These are phyloP conservation scores for Podaxis carcinomalis DNA, from an alignment of 768 basidiomycete genomes.

Conservation along the genomic window DNA sequence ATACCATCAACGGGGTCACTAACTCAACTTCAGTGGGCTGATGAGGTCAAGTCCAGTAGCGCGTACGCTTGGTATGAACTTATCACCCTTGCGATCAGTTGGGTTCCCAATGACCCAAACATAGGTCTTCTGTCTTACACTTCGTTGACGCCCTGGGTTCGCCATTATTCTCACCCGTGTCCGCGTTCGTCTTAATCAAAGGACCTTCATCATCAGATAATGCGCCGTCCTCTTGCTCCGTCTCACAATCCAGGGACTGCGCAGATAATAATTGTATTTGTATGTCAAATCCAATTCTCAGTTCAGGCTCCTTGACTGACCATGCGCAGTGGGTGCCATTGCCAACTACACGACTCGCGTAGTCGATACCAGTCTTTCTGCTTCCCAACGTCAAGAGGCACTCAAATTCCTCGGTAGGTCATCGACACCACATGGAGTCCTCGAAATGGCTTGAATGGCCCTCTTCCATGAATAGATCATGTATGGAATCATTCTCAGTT, in stretches of 20 bases:
- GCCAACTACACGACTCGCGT: slow-evolving; percentile 54
- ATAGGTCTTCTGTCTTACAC: slow-evolving; percentile 38
- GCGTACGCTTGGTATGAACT: neutral
- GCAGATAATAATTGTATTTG: slow-evolving; percentile 31
- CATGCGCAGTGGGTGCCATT: slow-evolving; percentile 42
- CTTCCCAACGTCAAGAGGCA: slow-evolving; percentile 43
- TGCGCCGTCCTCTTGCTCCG: slow-evolving; percentile 44
- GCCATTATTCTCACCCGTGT: neutral
- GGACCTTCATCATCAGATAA: slow-evolving; percentile 26
- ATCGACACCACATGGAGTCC: neutral
- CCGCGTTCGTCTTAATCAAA: no score
- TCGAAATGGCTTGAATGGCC: neutral
- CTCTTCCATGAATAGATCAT: slow-evolving; percentile 22
- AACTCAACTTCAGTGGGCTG: slow-evolving; percentile 40
- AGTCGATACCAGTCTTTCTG: slow-evolving; percentile 35
- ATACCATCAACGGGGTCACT: neutral
- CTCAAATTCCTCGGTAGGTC: slow-evolving; percentile 45
- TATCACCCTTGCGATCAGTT: neutral
- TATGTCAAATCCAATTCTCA: slow-evolving; percentile 21
- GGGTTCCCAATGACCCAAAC: neutral
- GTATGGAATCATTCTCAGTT: slow-evolving; percentile 17
- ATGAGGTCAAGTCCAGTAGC: slow-evolving; percentile 36
- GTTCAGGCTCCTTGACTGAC: neutral
- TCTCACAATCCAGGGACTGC: slow-evolving; percentile 43
- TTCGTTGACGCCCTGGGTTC: slow-evolving; percentile 48